Percentiles rank a stretch among this genome's conserved stretches.
Evolutionary conservation across 176 grass and related monocot genomes (phyloP).

Genomic region (Oryza australiensis): DNA sequence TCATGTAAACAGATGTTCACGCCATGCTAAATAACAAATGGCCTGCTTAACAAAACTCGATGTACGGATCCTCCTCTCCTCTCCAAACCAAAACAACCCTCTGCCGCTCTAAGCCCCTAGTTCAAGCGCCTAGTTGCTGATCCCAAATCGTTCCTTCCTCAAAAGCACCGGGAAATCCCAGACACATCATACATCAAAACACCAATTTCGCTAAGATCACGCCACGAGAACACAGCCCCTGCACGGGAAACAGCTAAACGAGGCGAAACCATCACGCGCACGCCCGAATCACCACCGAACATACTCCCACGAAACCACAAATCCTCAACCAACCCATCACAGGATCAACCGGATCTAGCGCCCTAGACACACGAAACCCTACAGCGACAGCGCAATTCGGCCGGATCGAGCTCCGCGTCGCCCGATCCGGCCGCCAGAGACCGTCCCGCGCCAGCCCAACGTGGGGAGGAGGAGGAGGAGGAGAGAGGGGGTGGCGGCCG

Average conservation of each 20-base stretch:
- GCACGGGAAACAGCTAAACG: background rate
- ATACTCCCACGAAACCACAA: background rate
- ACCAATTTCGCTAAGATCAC: background rate
- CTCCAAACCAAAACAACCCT: background rate
- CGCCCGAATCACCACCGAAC: background rate
- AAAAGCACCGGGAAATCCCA: background rate
- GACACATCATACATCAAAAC: background rate
- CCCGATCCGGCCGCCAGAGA: slow-evolving; percentile 27
- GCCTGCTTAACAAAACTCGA: background rate
- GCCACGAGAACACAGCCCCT: background rate
- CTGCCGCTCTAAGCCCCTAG: background rate
- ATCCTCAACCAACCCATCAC: background rate
- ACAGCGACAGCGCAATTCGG: background rate
- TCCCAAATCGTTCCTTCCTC: background rate
- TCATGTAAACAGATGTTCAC: background rate
- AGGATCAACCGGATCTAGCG: slow-evolving; percentile 25
- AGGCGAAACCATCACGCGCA: background rate
- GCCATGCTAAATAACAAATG: background rate
- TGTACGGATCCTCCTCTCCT: background rate
- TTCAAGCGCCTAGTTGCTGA: background rate
- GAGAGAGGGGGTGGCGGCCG: background rate
- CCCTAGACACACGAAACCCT: background rate
- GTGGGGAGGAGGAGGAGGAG: background rate
- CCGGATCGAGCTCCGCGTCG: slow-evolving; percentile 20
- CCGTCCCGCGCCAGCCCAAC: no score